Base-by-base conservation (phyloP, 768 basidiomycete species). In the Tricholoma matsutake region DNA sequence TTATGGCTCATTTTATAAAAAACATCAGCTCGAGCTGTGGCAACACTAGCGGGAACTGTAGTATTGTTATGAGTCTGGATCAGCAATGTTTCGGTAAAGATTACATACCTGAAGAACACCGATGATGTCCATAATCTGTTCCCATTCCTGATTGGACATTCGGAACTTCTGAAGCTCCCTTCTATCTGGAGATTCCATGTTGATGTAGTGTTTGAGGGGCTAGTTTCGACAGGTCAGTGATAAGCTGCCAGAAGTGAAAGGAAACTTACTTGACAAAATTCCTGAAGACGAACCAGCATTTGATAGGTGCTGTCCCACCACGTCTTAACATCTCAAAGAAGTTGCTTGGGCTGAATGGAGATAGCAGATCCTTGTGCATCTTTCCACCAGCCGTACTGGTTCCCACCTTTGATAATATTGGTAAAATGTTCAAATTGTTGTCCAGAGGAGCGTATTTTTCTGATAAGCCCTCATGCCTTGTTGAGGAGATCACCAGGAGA, bases 301-400 rank as follows among this genome's bases (percentile, higher is more conserved):
- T 55, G 56, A 29, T 58, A 66, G 2, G 63, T 55, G 8, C 52
- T 54, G 37, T 66, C 22, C 65, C 65, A 66, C 8, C 60, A 47
- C 4, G 60, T 66, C 49, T 61, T 60, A 0, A 68, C 67, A 58
- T 66, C 65, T n/a, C 56, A 39, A 1, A 68, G 51, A 1, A 58
- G 25, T 5, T 29, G 25, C 16, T 34, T 45, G 1, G 57, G 45
- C 31, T 43, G 16, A 7, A 51, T 25, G 6, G 13, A 13, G 16
- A 32, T 32, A 11, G 31, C 45, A 10, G 3, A 10, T 9, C 32
- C 57, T 3, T 51, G 0, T 10, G 5, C 29, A 45, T 57, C 41
- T 5, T 31, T 22, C 57, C 57, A 58, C 57, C 45, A 51, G 3
- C 41, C 16, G 11, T 29, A 32, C 28, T 22, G 22, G 22, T 58